phyloP scores from a whole-genome alignment of 78 protist genomes.

The Dictyostelium intermedium region DNA sequence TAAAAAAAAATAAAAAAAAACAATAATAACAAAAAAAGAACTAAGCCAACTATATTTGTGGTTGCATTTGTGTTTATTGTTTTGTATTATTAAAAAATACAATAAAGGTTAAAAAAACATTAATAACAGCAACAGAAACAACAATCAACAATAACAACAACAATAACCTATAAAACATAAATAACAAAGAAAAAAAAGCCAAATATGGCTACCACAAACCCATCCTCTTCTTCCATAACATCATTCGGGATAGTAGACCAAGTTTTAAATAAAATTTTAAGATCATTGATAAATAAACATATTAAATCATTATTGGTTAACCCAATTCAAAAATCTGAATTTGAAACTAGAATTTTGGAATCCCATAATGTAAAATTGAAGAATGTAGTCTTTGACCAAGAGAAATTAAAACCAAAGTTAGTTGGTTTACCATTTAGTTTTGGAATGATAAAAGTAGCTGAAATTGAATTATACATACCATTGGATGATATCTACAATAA shows the following conservation, averaged over 20 bases:
- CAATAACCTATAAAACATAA: not conserved
- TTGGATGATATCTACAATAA: not conserved
- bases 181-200: not conserved
- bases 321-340: conserved; percentile 35
- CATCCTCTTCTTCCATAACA: not conserved
- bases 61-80: not conserved
- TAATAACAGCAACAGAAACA: too few relatives aligned
- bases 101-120: not conserved
- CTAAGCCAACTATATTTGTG: not conserved
- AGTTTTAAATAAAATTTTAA: conserved; percentile 9
- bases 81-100: not conserved
- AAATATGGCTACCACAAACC: not conserved
- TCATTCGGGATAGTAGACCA: not conserved
- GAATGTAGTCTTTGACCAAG: conserved; percentile 25
- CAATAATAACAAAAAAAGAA: too few relatives aligned
- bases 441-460: conserved; percentile 6
- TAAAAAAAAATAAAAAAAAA: too few relatives aligned
- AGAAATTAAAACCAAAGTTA: not conserved
- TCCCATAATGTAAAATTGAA: not conserved
- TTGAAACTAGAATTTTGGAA: conserved; percentile 23
- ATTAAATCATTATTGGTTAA: not conserved
- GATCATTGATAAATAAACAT: conserved; percentile 35
- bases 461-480: conserved; percentile 21
- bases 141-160: too few relatives aligned
- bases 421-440: conserved; percentile 30